Percentiles rank a stretch among this genome's conserved stretches.
Evolutionary conservation across 257 asterid genomes (phyloP).

Genomic region (Gynochthodes officinalis): DNA sequence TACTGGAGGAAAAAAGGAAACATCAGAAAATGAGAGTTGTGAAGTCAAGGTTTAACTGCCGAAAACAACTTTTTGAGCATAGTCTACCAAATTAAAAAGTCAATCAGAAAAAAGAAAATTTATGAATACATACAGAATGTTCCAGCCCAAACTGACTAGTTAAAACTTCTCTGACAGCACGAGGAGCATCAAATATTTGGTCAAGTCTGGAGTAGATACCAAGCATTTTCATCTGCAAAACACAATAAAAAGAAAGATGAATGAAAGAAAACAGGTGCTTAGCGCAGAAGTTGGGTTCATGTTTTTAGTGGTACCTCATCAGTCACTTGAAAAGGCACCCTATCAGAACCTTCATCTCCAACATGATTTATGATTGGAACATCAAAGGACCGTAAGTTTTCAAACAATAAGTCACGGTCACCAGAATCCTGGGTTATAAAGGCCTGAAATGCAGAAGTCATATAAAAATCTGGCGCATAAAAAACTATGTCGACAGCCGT

Average conservation of each 20-base stretch:
- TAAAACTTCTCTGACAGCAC: constrained; percentile 79
- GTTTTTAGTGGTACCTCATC: constrained; percentile 48
- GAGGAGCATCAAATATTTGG: constrained; percentile 90
- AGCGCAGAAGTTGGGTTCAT: constrained; percentile 20
- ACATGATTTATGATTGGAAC: constrained; percentile 77
- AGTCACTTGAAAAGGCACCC: constrained; percentile 46
- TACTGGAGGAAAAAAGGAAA: constrained; percentile 42
- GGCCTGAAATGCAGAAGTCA: constrained; percentile 47
- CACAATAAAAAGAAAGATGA: constrained; percentile 22
- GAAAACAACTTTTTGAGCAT: background rate
- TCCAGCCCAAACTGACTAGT: constrained; percentile 71
- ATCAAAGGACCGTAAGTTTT: constrained; percentile 44
- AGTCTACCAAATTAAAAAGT: background rate
- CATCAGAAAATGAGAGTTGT: background rate
- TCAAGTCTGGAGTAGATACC: constrained; percentile 91
- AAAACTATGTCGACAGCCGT: background rate
- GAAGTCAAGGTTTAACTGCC: constrained; percentile 13
- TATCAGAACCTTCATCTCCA: constrained; percentile 29
- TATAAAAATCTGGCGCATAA: background rate
- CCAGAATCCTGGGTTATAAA: constrained; percentile 77
- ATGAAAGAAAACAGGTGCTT: constrained; percentile 20
- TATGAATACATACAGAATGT: constrained; percentile 50
- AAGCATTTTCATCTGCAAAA: constrained; percentile 62
- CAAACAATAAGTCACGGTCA: constrained; percentile 76
- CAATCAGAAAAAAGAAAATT: background rate